Evolutionary conservation across 2,329 filamentous ascomycete genomes (phyloP).

Genomic region (Leptographium radiaticola): DNA sequence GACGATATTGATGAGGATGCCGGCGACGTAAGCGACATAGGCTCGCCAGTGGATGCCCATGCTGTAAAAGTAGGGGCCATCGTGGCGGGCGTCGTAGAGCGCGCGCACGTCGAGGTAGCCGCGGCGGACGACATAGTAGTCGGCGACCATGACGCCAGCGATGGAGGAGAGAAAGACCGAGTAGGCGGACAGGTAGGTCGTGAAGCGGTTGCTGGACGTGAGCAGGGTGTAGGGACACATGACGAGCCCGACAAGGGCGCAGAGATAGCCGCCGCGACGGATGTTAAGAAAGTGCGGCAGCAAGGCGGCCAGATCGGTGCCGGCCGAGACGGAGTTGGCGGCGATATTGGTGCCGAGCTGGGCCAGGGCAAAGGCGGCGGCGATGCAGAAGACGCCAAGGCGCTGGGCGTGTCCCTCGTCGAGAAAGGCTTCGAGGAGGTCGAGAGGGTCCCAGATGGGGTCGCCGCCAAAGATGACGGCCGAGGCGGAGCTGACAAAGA

Average conservation of each 20-base stretch:
- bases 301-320: slow-evolving; percentile 70
- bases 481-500: slow-evolving; percentile 63
- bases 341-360: slow-evolving; percentile 81
- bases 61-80: slow-evolving; percentile 60
- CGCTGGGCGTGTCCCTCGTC: slow-evolving; percentile 55
- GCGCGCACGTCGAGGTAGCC: slow-evolving; percentile 70
- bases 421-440: slow-evolving; percentile 53
- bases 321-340: slow-evolving; percentile 73
- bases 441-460: slow-evolving; percentile 61
- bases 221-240: slow-evolving; percentile 84
- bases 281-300: slow-evolving; percentile 73
- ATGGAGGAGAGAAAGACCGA: slow-evolving; percentile 90
- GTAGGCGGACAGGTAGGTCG: slow-evolving; percentile 82
- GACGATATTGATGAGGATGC: slow-evolving; percentile 82
- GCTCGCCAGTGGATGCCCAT: slow-evolving; percentile 71
- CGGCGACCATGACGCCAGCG: slow-evolving; percentile 76
- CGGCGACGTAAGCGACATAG: slow-evolving; percentile 68
- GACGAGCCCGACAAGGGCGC: slow-evolving; percentile 62
- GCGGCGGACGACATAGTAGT: slow-evolving; percentile 77
- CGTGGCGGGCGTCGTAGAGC: slow-evolving; percentile 59
- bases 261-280: slow-evolving; percentile 76
- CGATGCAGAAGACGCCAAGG: slow-evolving; percentile 65
- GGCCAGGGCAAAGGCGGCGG: slow-evolving; percentile 58
- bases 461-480: slow-evolving; percentile 48
- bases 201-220: slow-evolving; percentile 66